Percentiles rank a stretch among this genome's conserved stretches.
These are phyloP conservation scores for Elongisporangium prolatum DNA, from an alignment of 352 stramenopile species.

Conservation along the genomic window DNA sequence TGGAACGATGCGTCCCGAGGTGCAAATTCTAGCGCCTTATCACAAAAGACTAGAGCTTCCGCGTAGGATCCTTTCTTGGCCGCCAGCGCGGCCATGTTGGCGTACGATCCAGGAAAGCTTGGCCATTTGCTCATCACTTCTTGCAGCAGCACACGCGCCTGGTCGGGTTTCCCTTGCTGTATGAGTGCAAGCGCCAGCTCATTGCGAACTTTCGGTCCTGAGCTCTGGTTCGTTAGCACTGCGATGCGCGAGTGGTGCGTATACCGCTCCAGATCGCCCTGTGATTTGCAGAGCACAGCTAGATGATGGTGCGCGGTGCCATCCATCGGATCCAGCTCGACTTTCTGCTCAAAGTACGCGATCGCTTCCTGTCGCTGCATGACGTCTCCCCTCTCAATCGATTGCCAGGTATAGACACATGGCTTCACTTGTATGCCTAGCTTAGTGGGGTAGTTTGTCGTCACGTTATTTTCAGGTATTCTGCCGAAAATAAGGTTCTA, in stretches of 20 bases:
- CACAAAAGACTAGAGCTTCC: constrained; percentile 34
- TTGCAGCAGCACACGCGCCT: constrained; percentile 37
- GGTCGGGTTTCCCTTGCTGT: constrained; percentile 25
- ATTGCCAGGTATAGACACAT: constrained; percentile 1
- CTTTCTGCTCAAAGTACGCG: constrained; percentile 54
- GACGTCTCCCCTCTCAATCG: background rate
- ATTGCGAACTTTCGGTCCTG: constrained; percentile 48
- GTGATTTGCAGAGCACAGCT: constrained; percentile 45
- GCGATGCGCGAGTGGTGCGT: constrained; percentile 50
- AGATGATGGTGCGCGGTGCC: constrained; percentile 50
- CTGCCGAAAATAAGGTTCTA: background rate
- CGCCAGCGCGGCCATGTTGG: constrained; percentile 51
- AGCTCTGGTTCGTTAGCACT: constrained; percentile 43
- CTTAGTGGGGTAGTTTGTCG: background rate
- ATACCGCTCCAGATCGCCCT: constrained; percentile 34
- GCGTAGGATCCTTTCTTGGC: constrained; percentile 36
- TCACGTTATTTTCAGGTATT: too few relatives aligned
- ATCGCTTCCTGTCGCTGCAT: constrained; percentile 57
- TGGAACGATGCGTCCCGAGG: constrained; percentile 42
- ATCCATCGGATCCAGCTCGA: constrained; percentile 51
- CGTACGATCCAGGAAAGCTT: constrained; percentile 38
- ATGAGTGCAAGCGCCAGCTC: constrained; percentile 55
- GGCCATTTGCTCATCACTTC: constrained; percentile 41
- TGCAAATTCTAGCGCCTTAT: constrained; percentile 29
- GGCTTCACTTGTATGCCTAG: background rate